Conservation (phyloP, 2,329 filamentous ascomycete species). For the Paraphaeosphaeria sporulosa region DNA sequence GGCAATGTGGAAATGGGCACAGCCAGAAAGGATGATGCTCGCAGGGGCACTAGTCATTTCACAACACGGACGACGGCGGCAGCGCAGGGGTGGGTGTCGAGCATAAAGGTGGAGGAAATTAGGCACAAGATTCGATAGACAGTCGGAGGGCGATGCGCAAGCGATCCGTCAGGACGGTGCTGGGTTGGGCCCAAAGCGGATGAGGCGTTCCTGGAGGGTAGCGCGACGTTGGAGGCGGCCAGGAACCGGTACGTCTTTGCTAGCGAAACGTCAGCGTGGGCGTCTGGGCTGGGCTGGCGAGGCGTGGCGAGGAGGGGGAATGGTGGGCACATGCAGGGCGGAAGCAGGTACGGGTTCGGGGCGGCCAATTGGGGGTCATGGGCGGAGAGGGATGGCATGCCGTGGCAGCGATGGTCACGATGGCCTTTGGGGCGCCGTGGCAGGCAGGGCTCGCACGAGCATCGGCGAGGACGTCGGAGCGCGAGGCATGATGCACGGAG, state of each 20-base stretch:
- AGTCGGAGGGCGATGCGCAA: constrained; percentile 13
- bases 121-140: neutral
- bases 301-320: neutral
- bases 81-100: neutral
- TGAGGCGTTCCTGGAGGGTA: too few relatives aligned
- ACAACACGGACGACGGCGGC: too few relatives aligned
- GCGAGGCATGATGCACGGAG: neutral
- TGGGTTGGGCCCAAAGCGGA: constrained; percentile 18
- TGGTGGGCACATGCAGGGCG: neutral
- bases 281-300: neutral
- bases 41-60: too few relatives aligned
- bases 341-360: neutral
- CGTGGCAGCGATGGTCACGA: neutral
- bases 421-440: neutral
- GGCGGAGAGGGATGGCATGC: neutral
- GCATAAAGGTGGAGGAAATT: constrained; percentile 12
- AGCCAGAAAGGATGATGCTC: too few relatives aligned
- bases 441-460: neutral
- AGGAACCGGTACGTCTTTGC: neutral
- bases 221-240: too few relatives aligned
- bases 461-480: neutral
- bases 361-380: too few relatives aligned
- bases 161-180: constrained; percentile 13
- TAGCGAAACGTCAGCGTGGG: neutral
- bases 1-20: too few relatives aligned